These are phyloP conservation scores for Fragaria iinumae DNA, from an alignment of 306 rosid species.

Conservation along the genomic window DNA sequence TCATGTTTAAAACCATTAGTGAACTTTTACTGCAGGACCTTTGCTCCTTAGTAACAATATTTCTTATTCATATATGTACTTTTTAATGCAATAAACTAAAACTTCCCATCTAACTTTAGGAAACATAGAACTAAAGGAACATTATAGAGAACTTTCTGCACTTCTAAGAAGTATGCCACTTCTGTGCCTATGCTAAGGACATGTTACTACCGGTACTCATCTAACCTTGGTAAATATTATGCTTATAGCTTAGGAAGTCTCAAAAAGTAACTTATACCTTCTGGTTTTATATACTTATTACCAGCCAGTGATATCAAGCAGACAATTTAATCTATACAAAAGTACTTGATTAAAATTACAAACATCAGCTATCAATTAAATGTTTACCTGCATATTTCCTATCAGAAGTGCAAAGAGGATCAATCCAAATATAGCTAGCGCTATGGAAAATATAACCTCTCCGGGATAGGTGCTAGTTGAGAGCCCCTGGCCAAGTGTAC, in stretches of 20 bases:
- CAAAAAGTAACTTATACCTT: neutral
- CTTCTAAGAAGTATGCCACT: neutral
- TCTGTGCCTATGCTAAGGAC: too few relatives aligned
- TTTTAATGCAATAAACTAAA: neutral
- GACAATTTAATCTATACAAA: neutral
- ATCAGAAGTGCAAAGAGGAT: conserved; percentile 96
- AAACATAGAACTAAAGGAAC: neutral
- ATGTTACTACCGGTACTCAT: neutral
- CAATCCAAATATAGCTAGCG: conserved; percentile 83
- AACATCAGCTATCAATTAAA: neutral
- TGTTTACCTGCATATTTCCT: conserved; percentile 96
- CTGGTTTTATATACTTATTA: neutral
- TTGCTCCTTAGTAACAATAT: neutral
- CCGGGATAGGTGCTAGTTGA: conserved; percentile 85
- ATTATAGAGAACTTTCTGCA: neutral
- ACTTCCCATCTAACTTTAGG: neutral
- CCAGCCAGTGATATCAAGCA: neutral
- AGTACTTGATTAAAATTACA: neutral
- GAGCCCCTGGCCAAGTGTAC: conserved; percentile 99
- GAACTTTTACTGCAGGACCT: neutral
- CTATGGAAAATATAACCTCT: conserved; percentile 92
- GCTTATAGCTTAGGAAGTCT: neutral
- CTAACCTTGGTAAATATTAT: neutral
- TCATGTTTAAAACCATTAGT: neutral
- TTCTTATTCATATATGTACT: neutral